Conservation (phyloP, 208 protist genomes). For the Crithidia sp. region DNA sequence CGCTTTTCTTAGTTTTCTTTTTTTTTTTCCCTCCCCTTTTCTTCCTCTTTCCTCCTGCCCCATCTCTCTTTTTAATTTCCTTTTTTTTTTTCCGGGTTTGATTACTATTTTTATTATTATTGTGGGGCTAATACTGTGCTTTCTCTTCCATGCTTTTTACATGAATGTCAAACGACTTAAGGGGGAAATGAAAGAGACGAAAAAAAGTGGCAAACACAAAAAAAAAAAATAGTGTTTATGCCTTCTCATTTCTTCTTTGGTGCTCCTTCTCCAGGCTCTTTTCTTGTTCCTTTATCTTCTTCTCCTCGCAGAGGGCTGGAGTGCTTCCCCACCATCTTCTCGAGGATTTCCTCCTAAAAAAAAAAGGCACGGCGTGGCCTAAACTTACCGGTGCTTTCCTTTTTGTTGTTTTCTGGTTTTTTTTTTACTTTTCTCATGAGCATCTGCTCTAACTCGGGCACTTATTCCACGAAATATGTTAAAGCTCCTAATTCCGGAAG, state of each 20-base stretch:
- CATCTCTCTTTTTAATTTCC: background rate
- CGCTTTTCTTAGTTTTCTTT: background rate
- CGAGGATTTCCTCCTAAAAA: too few relatives aligned
- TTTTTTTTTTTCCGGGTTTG: background rate
- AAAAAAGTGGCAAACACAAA: background rate
- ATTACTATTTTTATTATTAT: background rate
- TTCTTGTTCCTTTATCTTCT: background rate
- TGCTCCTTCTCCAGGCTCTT: background rate
- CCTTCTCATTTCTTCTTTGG: too few relatives aligned
- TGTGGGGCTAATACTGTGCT: background rate
- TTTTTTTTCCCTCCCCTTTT: background rate
- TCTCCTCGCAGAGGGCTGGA: too few relatives aligned
- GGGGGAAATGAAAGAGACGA: too few relatives aligned
- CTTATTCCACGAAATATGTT: too few relatives aligned
- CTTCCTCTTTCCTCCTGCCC: background rate
- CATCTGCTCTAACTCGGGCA: too few relatives aligned
- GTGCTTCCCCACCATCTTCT: too few relatives aligned
- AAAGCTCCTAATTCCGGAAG: too few relatives aligned
- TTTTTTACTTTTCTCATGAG: background rate
- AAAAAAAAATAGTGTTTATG: background rate
- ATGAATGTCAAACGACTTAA: too few relatives aligned
- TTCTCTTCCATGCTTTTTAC: too few relatives aligned
- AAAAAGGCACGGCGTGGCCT: too few relatives aligned
- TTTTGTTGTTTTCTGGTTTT: conserved; percentile 15
- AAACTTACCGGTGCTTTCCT: background rate